phyloP scores from a whole-genome alignment of 2,329 filamentous ascomycete genomes.

The Daldinia eschscholtzii region DNA sequence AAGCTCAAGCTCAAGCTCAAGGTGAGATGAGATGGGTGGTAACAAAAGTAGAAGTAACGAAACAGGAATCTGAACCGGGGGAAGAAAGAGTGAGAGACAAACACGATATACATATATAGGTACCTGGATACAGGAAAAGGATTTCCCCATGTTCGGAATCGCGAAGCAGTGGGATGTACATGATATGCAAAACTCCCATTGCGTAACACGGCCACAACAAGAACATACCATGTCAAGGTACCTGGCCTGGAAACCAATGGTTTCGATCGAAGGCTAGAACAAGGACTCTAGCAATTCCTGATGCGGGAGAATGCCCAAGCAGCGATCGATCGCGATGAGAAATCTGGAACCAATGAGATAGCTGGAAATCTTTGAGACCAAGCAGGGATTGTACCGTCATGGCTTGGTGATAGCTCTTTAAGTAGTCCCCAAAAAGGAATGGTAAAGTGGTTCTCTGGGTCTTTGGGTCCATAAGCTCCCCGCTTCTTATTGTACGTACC shows the following conservation, averaged over 20 bases:
- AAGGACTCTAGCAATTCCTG: constrained; percentile 46
- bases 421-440: constrained; percentile 34
- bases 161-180: constrained; percentile 21
- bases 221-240: constrained; percentile 31
- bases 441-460: constrained; percentile 13
- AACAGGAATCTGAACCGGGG: constrained; percentile 23
- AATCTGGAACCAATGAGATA: constrained; percentile 39
- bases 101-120: constrained; percentile 36
- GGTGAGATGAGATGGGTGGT: not conserved
- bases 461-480: constrained; percentile 24
- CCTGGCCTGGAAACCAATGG: constrained; percentile 18
- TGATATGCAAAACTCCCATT: constrained; percentile 25
- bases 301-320: constrained; percentile 45
- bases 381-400: constrained; percentile 33
- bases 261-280: constrained; percentile 33
- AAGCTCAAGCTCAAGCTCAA: constrained; percentile 1
- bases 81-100: constrained; percentile 10
- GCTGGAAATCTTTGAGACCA: constrained; percentile 21
- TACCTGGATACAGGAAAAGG: constrained; percentile 35
- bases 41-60: constrained; percentile 10
- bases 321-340: constrained; percentile 49
- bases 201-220: constrained; percentile 28
- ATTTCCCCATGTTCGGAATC: constrained; percentile 38
- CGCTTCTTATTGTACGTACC: constrained; percentile 16
- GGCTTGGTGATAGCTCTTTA: constrained; percentile 39